Evolutionary conservation across 116 monocot species (phyloP), one percentile per base, ranked within the genome.

Genomic region (Dioscorea cayenensis): DNA sequence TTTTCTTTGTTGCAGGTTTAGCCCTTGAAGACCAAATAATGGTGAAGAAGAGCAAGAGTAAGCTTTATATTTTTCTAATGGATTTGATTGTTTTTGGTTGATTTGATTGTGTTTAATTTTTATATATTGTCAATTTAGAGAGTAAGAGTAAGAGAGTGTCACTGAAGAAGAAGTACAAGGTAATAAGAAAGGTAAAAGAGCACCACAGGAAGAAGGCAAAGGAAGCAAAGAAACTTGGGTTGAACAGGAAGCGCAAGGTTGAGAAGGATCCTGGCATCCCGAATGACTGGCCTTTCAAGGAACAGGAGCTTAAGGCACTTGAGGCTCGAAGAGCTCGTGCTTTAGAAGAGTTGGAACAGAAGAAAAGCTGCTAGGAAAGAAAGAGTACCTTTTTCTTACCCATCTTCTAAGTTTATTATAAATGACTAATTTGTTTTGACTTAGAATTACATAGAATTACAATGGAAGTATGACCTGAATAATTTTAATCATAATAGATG

Each of bases 251-350:
- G 66, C 74, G 67, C 37, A 97, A 97, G 84, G 92, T 90, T 20
- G 96, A 97, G 84, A 97, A 97, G 71, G 96, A 97, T 69, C 96
- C 93, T 3, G 96, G 96, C 11, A 97, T 97, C 28, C 96, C 96
- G 49, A 92, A 90, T 86, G 93, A 97, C 58, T 97, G 96, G 96
- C 96, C 90, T 66, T 97, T 97, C 70, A 97, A 90, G 88, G 96
- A 92, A 55, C 87, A 96, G 69, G 93, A 97, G 61, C 89, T 97
- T 48, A 90, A 81, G 74, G 81, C 92, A 0, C 90, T 97, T 7
- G 92, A 97, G 76, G 86, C 66, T 9, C 80, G 96, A 0, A 70
- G 96, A 7, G 88, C 87, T n/a, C 80, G 77, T 23, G 90, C 84
- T 0, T 20, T 92, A 13, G 92, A 88, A 81, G 92, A 96, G 65